These are phyloP conservation scores for Daldinia sp. DNA, from an alignment of 2,329 filamentous ascomycete species.

Conservation along the genomic window DNA sequence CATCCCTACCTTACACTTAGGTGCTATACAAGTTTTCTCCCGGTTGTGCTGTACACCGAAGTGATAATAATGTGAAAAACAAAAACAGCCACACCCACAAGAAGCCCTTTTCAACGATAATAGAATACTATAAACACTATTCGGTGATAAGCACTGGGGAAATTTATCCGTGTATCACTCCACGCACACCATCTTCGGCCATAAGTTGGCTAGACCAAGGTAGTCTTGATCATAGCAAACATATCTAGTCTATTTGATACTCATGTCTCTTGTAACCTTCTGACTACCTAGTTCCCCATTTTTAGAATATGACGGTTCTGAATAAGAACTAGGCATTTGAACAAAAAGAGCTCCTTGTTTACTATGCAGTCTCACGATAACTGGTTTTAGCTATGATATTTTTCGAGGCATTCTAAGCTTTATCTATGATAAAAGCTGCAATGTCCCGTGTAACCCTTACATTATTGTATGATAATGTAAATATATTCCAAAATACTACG, in stretches of 20 bases:
- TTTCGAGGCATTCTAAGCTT: neutral
- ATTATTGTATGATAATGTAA: neutral
- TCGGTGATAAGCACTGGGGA: neutral
- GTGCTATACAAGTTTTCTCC: too few species aligned
- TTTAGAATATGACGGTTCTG: neutral
- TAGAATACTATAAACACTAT: neutral
- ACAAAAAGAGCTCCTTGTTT: neutral
- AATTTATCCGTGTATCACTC: neutral
- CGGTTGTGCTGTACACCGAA: too few species aligned
- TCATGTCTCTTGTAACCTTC: neutral
- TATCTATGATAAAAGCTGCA: neutral
- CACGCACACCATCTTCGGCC: neutral
- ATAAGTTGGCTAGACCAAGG: neutral
- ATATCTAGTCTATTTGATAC: neutral
- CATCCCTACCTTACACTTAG: too few species aligned
- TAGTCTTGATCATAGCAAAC: neutral
- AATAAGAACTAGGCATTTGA: neutral
- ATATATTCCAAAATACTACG: too few species aligned
- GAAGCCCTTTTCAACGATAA: too few species aligned
- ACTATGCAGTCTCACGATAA: neutral
- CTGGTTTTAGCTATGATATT: neutral
- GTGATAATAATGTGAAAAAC: too few species aligned
- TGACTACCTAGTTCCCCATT: too few species aligned
- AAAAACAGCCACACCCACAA: too few species aligned
- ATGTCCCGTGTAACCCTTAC: neutral